Evolutionary conservation across 768 basidiomycete genomes (phyloP).

Genomic region (Lepiota brunneoincarnata): DNA sequence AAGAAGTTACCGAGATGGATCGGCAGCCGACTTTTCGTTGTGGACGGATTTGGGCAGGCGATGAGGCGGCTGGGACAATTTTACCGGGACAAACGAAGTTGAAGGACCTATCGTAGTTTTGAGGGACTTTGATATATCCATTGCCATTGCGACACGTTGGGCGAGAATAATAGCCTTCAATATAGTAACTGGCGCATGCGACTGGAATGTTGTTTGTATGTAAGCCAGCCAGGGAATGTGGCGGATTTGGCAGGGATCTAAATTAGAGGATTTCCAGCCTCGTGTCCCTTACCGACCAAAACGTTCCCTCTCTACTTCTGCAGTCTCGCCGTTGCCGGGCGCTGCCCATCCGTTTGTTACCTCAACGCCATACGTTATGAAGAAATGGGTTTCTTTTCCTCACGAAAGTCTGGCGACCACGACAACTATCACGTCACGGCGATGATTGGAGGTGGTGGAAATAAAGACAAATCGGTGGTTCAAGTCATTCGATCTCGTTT

Average conservation of each 20-base stretch:
- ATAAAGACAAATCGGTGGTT: conserved; percentile 44
- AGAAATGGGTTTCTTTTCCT: conserved; percentile 54
- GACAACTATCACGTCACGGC: conserved; percentile 29
- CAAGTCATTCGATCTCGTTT: conserved; percentile 62
- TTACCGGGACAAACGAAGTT: conserved; percentile 54
- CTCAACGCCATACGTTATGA: conserved; percentile 30
- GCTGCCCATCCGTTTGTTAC: background rate
- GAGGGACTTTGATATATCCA: background rate
- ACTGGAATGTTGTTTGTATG: too few species aligned
- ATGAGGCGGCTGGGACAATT: conserved; percentile 69
- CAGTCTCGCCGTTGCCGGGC: background rate
- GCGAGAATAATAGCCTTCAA: too few species aligned
- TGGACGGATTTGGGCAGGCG: conserved; percentile 68
- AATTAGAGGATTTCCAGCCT: conserved; percentile 15
- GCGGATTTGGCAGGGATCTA: conserved; percentile 4
- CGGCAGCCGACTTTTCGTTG: conserved; percentile 52
- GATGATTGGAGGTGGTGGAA: conserved; percentile 18
- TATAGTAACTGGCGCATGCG: too few species aligned
- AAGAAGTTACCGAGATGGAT: conserved; percentile 93
- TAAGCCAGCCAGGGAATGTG: background rate
- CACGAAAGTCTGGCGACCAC: conserved; percentile 43
- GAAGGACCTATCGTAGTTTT: background rate
- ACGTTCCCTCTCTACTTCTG: background rate
- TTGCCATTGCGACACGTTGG: background rate
- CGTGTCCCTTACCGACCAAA: conserved; percentile 14